Percentiles rank a stretch among this genome's conserved stretches.
These are phyloP conservation scores for Termitomyces heimii DNA, from an alignment of 768 basidiomycete genomes.

Conservation along the genomic window DNA sequence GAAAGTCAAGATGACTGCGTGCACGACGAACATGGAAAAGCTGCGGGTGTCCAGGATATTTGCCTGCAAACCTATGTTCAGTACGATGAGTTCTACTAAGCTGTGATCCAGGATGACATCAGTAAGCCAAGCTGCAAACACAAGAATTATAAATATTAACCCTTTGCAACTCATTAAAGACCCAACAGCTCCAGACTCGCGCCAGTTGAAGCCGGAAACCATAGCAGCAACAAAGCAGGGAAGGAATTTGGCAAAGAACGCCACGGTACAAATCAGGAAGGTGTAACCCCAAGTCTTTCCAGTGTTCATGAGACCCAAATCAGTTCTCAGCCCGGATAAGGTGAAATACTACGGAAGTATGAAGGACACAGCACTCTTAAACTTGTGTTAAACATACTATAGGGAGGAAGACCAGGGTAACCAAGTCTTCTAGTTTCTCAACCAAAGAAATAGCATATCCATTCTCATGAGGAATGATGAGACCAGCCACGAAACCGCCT, in stretches of 20 bases:
- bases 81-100: constrained; percentile 83
- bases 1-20: constrained; percentile 72
- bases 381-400: neutral
- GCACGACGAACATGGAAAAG: constrained; percentile 89
- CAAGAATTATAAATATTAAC: constrained; percentile 26
- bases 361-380: neutral
- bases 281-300: constrained; percentile 82
- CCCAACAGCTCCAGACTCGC: constrained; percentile 83
- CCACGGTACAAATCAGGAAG: constrained; percentile 64
- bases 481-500: constrained; percentile 81
- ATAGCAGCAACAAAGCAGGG: constrained; percentile 60
- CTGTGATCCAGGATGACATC: constrained; percentile 21
- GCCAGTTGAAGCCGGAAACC: constrained; percentile 54
- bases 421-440: constrained; percentile 84
- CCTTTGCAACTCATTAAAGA: constrained; percentile 90
- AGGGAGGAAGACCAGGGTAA: constrained; percentile 51
- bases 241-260: constrained; percentile 76
- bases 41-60: constrained; percentile 55
- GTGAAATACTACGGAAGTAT: constrained; percentile 58
- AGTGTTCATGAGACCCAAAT: constrained; percentile 69
- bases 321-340: constrained; percentile 72
- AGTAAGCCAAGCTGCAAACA: neutral
- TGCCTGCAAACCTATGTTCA: constrained; percentile 80
- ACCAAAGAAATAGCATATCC: constrained; percentile 76
- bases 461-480: constrained; percentile 79